A percentile compares a stretch with the other conserved stretches of the same genome.
phyloP scores from a whole-genome alignment of 768 basidiomycete species.

The Termitomyces titanicus region DNA sequence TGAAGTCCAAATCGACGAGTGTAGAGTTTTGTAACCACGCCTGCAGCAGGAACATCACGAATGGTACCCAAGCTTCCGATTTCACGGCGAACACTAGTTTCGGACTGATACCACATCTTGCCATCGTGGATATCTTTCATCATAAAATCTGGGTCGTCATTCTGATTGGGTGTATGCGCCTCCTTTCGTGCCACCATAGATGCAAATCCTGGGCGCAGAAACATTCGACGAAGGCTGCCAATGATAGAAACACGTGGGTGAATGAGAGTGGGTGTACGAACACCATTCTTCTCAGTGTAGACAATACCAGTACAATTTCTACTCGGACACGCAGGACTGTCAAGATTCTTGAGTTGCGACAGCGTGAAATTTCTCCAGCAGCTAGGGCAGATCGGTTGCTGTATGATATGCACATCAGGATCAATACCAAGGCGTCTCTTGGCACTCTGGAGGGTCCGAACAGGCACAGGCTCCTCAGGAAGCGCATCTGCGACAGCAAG shows the following conservation, averaged over 20 bases:
- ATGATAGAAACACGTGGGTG: conserved; percentile 5
- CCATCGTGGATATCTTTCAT: no score
- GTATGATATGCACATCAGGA: no score
- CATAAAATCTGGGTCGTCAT: no score
- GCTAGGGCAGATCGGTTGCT: neutral
- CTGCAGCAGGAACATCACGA: neutral
- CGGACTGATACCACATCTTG: no score
- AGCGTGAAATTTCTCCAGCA: conserved; percentile 5
- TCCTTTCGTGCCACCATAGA: neutral
- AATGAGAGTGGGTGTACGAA: neutral
- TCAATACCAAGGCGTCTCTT: no score
- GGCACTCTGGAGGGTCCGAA: no score
- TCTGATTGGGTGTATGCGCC: neutral
- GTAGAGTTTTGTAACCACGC: neutral
- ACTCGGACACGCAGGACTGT: neutral
- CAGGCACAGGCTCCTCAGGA: neutral
- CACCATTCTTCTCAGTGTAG: neutral
- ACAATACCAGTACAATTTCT: neutral
- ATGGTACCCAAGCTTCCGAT: neutral
- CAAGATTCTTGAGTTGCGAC: neutral
- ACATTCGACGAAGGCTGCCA: conserved; percentile 3
- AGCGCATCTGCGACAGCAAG: neutral
- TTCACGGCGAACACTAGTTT: no score
- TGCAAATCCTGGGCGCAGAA: neutral
- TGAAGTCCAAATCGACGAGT: neutral